phyloP scores from a whole-genome alignment of 2,329 filamentous ascomycete species.

The Cordyceps cicadae region DNA sequence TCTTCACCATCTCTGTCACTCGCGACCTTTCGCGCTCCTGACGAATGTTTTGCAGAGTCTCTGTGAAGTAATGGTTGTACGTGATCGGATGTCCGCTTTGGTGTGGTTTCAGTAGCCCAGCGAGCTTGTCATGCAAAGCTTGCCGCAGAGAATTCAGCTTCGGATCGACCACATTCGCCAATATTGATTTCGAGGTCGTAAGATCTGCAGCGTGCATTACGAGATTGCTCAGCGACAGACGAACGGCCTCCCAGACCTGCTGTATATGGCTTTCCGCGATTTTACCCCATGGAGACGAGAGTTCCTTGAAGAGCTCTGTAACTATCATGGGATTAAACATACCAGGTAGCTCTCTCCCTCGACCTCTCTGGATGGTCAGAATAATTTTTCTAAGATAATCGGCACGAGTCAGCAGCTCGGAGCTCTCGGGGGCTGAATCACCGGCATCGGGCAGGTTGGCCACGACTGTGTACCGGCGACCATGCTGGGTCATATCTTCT shows the following conservation, averaged over 20 bases:
- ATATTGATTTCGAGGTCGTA: conserved; percentile 13
- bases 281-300: conserved; percentile 45
- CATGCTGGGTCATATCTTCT: conserved; percentile 22
- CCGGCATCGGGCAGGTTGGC: not conserved
- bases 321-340: conserved; percentile 53
- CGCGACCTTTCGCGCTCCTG: not conserved
- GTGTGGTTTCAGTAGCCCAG: conserved; percentile 25
- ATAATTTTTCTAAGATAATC: conserved; percentile 18
- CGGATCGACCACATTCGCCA: conserved; percentile 13
- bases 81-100: conserved; percentile 2
- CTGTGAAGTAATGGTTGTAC: conserved; percentile 3
- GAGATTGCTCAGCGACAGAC: conserved; percentile 7
- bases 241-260: conserved; percentile 13
- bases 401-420: conserved; percentile 8
- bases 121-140: conserved; percentile 26
- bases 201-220: conserved; percentile 14
- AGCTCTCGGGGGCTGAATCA: not conserved
- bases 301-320: conserved; percentile 50
- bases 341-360: conserved; percentile 48
- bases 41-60: not conserved
- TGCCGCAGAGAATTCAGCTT: conserved; percentile 16
- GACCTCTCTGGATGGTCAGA: conserved; percentile 20
- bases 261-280: conserved; percentile 28
- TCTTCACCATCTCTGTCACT: not conserved
- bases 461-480: conserved; percentile 31